These are phyloP conservation scores for Heritiera fomes DNA, from an alignment of 345 rosid species.

Conservation along the genomic window DNA sequence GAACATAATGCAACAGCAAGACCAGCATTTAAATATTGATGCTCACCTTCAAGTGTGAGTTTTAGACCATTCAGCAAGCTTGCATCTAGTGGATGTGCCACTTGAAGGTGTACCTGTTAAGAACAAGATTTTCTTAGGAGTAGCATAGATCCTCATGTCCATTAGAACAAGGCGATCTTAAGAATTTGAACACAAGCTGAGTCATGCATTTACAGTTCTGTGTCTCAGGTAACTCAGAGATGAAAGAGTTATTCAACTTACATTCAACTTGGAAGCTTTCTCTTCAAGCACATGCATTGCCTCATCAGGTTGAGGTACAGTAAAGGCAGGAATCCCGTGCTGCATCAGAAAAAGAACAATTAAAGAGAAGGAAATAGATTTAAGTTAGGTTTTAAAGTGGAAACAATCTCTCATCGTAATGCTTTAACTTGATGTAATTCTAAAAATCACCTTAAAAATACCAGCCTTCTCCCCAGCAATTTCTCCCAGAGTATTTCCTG, in stretches of 20 bases:
- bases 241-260: slow-evolving; percentile 39
- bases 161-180: not conserved
- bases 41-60: slow-evolving; percentile 93
- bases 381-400: not conserved
- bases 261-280: slow-evolving; percentile 70
- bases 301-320: slow-evolving; percentile 93
- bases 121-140: slow-evolving; percentile 17
- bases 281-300: slow-evolving; percentile 92
- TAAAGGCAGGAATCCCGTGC: slow-evolving; percentile 80
- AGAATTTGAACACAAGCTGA: slow-evolving; percentile 13
- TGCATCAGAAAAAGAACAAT: slow-evolving; percentile 33
- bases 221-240: not conserved
- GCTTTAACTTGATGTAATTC: slow-evolving; percentile 11
- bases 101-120: slow-evolving; percentile 72
- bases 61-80: slow-evolving; percentile 62
- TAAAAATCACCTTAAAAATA: slow-evolving; percentile 77
- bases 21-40: slow-evolving; percentile 88
- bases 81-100: slow-evolving; percentile 63
- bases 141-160: slow-evolving; percentile 12
- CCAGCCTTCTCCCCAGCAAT: slow-evolving; percentile 99
- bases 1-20: slow-evolving; percentile 79
- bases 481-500: slow-evolving; percentile 91
- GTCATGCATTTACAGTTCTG: not conserved
- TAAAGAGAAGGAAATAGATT: slow-evolving; percentile 7
- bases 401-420: slow-evolving; percentile 13